Evolutionary conservation across 2,329 filamentous ascomycete genomes (phyloP), one percentile per base, ranked within the genome.

Genomic region (Metarhizium sp.): DNA sequence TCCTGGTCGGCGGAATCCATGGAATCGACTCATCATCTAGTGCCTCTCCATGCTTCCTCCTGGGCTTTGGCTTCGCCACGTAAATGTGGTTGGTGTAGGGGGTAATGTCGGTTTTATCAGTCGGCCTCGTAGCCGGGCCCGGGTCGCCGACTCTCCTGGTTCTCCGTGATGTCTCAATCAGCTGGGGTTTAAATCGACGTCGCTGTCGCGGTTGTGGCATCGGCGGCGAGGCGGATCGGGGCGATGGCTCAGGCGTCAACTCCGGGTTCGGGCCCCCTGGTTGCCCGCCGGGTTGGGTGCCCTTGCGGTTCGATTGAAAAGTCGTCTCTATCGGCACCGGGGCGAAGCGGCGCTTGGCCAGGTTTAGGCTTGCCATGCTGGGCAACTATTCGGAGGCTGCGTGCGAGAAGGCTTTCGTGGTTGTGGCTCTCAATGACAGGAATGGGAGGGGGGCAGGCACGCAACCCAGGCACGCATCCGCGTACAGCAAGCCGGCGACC

Each of bases 131-230:
- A 34, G 84, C 81, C 20, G 84, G 83, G 6, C 77, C 78, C 1
- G 77, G 69, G 62, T 90, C 86, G 20, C 84, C 84, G 16, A 80
- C 80, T 63, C 84, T 84, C 59, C 87, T 82, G 38, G 84, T 84
- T 53, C 90, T 79, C 62, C 84, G 82, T 4, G 87, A 87, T 2
- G 88, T 92, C 69, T 92, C 90, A 59, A 95, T 85, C 55, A 95
- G 75, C 64, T 92, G 86, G 13, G 90, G 90, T 34, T 85, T 80
- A 68, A 95, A 95, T 57, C 74, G 73, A 59, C 78, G 75, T 32
- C 62, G 73, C 64, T 47, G 74, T 68, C 46, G 75, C 67, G 55
- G 73, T 70, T 61, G 69, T 63, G 62, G 73, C 69, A 2, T 74
- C 29, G 55, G 58, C 50, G 75, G 73, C 2, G 77, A 76, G 6